Conservation (phyloP, 495 filamentous ascomycete species). For the Neohortaea acidophila region DNA sequence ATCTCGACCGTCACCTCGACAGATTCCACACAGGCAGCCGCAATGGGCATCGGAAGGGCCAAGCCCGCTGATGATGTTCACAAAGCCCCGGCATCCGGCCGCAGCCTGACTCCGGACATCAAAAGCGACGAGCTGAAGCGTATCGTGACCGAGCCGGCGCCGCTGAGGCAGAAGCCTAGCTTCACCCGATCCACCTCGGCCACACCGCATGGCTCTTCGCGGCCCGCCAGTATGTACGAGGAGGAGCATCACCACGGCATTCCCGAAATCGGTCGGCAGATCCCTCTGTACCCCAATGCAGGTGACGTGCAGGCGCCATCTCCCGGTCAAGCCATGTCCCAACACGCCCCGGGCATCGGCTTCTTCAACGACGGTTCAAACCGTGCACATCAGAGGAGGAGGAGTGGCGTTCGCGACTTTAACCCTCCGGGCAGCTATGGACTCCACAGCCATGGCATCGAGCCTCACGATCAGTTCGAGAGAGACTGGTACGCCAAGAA, state of each 20-base stretch:
- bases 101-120: conserved; percentile 17
- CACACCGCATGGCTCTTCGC: conserved; percentile 33
- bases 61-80: conserved; percentile 43
- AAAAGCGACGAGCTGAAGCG: conserved; percentile 6
- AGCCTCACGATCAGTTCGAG: conserved; percentile 57
- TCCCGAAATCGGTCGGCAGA: conserved; percentile 73
- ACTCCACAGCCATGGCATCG: conserved; percentile 65
- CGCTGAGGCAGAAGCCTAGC: conserved; percentile 29
- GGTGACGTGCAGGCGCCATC: conserved; percentile 96
- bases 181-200: conserved; percentile 38
- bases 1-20: conserved; percentile 75
- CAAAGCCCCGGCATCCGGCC: conserved; percentile 27
- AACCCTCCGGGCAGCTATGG: conserved; percentile 67
- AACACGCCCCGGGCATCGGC: conserved; percentile 39
- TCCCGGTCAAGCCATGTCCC: conserved; percentile 48
- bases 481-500: conserved; percentile 83
- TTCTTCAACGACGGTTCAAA: conserved; percentile 35
- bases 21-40: conserved; percentile 68
- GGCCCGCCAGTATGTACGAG: conserved; percentile 30
- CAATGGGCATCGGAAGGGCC: conserved; percentile 62
- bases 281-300: conserved; percentile 87
- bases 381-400: conserved; percentile 52
- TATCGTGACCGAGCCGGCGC: conserved; percentile 11
- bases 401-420: conserved; percentile 43
- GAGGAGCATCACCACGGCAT: conserved; percentile 62